These are phyloP conservation scores for Amaranthus hypochondriacus DNA, from an alignment of 148 eudicot species.

Conservation along the genomic window DNA sequence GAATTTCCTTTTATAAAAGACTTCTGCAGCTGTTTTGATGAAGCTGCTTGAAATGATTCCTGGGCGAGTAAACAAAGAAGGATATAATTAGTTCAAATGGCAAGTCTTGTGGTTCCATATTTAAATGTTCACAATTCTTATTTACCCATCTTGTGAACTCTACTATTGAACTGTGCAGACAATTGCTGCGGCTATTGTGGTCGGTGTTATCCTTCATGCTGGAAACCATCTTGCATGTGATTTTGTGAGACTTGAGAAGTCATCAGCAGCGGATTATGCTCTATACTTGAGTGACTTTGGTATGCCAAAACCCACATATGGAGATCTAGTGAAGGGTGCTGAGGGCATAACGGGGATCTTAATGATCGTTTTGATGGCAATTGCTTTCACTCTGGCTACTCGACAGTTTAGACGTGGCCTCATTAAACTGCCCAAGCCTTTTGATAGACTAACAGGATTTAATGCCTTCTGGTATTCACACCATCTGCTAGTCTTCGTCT, in stretches of 20 bases:
- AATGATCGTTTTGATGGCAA: conserved; percentile 59
- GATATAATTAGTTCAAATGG: conserved; percentile 10
- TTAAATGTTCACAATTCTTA: background rate
- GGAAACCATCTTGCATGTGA: conserved; percentile 78
- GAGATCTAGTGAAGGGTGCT: conserved; percentile 46
- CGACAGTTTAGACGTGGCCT: conserved; percentile 60
- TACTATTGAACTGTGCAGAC: conserved; percentile 46
- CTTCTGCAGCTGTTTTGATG: conserved; percentile 16
- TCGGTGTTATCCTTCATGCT: conserved; percentile 61
- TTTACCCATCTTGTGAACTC: background rate
- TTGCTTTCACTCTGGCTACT: conserved; percentile 73
- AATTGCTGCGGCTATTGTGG: conserved; percentile 74
- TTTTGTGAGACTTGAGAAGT: conserved; percentile 68
- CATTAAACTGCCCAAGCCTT: conserved; percentile 65
- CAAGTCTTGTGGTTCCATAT: conserved; percentile 5
- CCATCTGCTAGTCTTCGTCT: conserved; percentile 64
- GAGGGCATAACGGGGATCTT: conserved; percentile 73
- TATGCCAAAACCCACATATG: conserved; percentile 43
- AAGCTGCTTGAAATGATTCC: conserved; percentile 3
- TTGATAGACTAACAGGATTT: conserved; percentile 67
- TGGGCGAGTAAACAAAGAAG: conserved; percentile 3
- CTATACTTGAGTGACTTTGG: conserved; percentile 51
- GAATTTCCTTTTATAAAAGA: background rate
- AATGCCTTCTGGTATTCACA: conserved; percentile 92
- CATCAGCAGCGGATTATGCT: conserved; percentile 33